Conservation (phyloP, 805 yeast species). For the Suhomyces pyralidae region DNA sequence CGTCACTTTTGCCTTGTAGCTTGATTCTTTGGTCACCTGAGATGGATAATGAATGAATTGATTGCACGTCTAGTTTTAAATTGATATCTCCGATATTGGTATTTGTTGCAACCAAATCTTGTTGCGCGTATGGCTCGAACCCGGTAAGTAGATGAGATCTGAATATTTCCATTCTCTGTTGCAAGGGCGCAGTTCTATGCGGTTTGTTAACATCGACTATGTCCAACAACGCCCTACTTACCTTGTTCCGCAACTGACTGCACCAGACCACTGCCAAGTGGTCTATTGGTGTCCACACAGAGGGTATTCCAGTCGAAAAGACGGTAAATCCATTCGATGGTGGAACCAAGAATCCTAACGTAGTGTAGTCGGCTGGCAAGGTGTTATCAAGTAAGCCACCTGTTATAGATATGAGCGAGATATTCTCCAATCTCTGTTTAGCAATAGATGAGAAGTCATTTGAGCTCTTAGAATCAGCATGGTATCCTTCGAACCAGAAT, state of each 20-base stretch:
- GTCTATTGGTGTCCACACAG: slow-evolving; percentile 91
- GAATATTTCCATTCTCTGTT: slow-evolving; percentile 58
- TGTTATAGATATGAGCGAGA: slow-evolving; percentile 78
- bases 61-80: slow-evolving; percentile 7
- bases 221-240: slow-evolving; percentile 59
- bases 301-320: slow-evolving; percentile 81
- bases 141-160: slow-evolving; percentile 50
- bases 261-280: slow-evolving; percentile 98
- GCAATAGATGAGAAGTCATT: slow-evolving; percentile 32
- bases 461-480: slow-evolving; percentile 16
- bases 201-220: slow-evolving; percentile 50
- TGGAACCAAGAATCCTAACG: slow-evolving; percentile 70
- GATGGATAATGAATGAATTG: background rate
- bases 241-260: slow-evolving; percentile 67
- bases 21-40: slow-evolving; percentile 3
- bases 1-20: background rate
- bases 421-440: slow-evolving; percentile 46
- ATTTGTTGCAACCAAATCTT: background rate
- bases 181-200: slow-evolving; percentile 49
- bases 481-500: slow-evolving; percentile 72
- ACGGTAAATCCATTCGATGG: slow-evolving; percentile 75
- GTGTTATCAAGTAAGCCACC: slow-evolving; percentile 81
- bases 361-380: slow-evolving; percentile 87
- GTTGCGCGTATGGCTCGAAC: slow-evolving; percentile 39
- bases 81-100: background rate